phyloP scores from a whole-genome alignment of 805 yeast genomes.

The Peterozyma xylosa region DNA sequence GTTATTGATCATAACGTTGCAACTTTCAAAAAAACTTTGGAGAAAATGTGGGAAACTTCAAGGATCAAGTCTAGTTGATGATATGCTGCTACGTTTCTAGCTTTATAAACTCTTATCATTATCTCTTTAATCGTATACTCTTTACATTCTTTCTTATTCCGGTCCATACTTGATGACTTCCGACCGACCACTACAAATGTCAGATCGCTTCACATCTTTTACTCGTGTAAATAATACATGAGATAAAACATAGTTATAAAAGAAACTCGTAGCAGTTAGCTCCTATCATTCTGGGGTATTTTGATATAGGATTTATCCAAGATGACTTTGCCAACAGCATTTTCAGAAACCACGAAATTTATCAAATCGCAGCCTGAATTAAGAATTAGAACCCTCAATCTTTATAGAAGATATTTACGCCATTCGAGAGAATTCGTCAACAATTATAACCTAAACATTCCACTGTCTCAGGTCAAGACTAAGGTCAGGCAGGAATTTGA shows the following conservation, averaged over 20 bases:
- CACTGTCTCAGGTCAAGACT: constrained; percentile 71
- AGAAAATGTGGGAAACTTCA: constrained; percentile 58
- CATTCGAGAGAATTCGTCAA: constrained; percentile 43
- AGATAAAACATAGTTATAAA: background rate
- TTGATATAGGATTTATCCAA: background rate
- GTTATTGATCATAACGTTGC: constrained; percentile 87
- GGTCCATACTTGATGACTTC: background rate
- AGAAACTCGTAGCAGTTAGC: too few species aligned
- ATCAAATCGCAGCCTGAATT: constrained; percentile 55
- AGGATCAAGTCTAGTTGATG: constrained; percentile 12
- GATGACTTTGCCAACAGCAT: constrained; percentile 69
- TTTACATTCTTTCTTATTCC: background rate
- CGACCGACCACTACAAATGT: background rate
- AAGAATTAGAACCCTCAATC: constrained; percentile 53
- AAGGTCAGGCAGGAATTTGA: constrained; percentile 87
- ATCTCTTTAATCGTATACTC: too few species aligned
- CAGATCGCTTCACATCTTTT: background rate
- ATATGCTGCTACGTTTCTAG: too few species aligned
- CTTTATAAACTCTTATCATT: too few species aligned
- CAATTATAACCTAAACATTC: constrained; percentile 67
- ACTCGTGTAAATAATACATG: background rate
- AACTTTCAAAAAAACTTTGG: constrained; percentile 67
- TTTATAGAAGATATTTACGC: constrained; percentile 70
- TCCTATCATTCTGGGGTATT: background rate
- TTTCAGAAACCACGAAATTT: constrained; percentile 74